phyloP scores from a whole-genome alignment of 1,284 basidiomycete species.

The Ganoderma meredithae region DNA sequence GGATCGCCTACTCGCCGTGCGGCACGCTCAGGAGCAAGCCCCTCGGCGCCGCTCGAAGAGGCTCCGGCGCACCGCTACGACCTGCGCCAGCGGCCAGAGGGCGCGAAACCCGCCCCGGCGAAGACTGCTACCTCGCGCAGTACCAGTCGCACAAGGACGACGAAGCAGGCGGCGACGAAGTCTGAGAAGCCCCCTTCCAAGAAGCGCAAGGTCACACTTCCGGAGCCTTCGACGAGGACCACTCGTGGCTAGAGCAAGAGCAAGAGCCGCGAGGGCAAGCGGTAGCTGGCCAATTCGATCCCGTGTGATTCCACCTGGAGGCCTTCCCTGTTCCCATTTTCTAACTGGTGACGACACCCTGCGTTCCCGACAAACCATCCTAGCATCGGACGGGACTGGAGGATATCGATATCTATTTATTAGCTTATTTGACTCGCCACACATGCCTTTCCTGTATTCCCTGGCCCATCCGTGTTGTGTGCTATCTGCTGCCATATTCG shows the following conservation, averaged over 20 bases:
- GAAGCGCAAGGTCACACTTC: slow-evolving; percentile 28
- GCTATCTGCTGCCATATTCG: slow-evolving; percentile 4
- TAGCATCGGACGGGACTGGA: slow-evolving; percentile 4
- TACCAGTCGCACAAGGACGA: slow-evolving; percentile 16
- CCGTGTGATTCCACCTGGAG: neutral
- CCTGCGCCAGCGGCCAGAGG: slow-evolving; percentile 24
- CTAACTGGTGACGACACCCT: neutral
- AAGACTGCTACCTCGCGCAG: slow-evolving; percentile 9
- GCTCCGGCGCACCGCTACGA: slow-evolving; percentile 27
- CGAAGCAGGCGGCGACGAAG: slow-evolving; percentile 12
- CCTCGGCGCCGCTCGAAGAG: slow-evolving; percentile 4
- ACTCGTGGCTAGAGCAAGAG: slow-evolving; percentile 20
- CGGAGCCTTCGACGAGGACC: slow-evolving; percentile 12
- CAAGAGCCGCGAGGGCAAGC: slow-evolving; percentile 22
- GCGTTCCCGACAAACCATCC: neutral
- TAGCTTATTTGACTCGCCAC: slow-evolving; percentile 11
- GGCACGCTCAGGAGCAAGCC: slow-evolving; percentile 2
- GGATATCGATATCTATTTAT: slow-evolving; percentile 5
- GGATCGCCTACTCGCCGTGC: slow-evolving; percentile 10
- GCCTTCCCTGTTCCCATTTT: neutral
- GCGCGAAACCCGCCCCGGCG: neutral
- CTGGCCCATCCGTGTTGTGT: slow-evolving; percentile 1
- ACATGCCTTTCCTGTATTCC: slow-evolving; percentile 14
- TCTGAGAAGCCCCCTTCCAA: slow-evolving; percentile 20
- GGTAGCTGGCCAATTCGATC: slow-evolving; percentile 12